Evolutionary conservation across 441 rosid species (phyloP).

Genomic region (Populus hybrid): DNA sequence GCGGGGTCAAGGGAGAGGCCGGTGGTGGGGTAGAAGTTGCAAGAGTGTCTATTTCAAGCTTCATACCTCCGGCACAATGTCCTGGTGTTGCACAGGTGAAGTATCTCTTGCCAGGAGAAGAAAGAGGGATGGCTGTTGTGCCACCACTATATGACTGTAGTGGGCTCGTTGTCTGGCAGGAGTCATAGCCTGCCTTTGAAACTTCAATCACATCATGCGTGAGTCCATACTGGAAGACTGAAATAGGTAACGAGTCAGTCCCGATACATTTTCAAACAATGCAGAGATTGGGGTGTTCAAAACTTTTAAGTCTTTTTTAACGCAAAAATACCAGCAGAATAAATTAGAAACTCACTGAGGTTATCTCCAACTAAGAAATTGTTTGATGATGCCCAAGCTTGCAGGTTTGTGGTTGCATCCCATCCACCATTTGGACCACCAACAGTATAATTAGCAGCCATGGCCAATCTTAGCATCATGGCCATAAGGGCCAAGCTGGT

Average conservation of each 20-base stretch:
- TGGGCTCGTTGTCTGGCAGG: conserved; percentile 48
- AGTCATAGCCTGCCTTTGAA: conserved; percentile 50
- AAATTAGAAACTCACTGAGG: conserved; percentile 42
- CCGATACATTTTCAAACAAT: neutral
- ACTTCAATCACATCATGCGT: conserved; percentile 62
- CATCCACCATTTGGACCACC: conserved; percentile 69
- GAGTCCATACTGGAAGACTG: conserved; percentile 33
- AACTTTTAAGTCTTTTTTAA: no score
- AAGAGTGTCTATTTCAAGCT: conserved; percentile 50
- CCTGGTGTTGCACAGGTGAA: conserved; percentile 69
- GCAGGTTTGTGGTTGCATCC: conserved; percentile 42
- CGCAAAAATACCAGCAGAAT: neutral
- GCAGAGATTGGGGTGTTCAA: neutral
- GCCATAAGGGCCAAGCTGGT: conserved; percentile 28
- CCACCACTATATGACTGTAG: conserved; percentile 44
- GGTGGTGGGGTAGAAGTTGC: conserved; percentile 31
- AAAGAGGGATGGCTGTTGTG: conserved; percentile 48
- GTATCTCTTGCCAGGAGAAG: conserved; percentile 70
- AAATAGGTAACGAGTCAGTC: neutral
- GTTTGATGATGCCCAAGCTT: conserved; percentile 54
- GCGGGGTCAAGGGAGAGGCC: conserved; percentile 16
- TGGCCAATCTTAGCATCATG: conserved; percentile 35
- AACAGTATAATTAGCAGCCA: conserved; percentile 51
- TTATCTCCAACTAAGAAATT: conserved; percentile 56
- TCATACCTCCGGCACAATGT: conserved; percentile 72